phyloP scores from a whole-genome alignment of 2,329 filamentous ascomycete species.

The Ophiostoma fasciatum region DNA sequence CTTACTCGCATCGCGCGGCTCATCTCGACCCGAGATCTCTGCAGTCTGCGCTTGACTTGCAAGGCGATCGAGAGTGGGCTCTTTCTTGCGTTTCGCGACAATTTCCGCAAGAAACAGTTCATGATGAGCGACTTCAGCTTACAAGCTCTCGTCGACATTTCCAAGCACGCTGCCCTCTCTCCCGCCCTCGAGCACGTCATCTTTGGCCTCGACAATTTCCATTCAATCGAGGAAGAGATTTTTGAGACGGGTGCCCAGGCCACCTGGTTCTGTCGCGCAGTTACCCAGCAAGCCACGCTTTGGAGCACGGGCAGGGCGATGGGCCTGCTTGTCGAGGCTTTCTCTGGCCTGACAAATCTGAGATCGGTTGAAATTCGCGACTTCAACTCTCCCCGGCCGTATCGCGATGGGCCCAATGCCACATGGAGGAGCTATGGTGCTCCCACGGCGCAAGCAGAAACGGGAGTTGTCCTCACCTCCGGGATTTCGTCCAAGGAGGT shows the following conservation, averaged over 20 bases:
- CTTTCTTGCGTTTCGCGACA: conserved; percentile 39
- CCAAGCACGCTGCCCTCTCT: conserved; percentile 27
- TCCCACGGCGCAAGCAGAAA: too few species aligned
- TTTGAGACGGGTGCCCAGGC: background rate
- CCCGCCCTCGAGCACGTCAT: conserved; percentile 29
- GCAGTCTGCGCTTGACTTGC: conserved; percentile 38
- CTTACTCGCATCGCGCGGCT: conserved; percentile 37
- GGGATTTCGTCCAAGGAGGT: background rate
- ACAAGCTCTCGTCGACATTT: conserved; percentile 36
- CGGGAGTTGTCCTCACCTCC: too few species aligned
- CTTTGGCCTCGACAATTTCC: conserved; percentile 28
- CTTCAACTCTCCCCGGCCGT: conserved; percentile 33
- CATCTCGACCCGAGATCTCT: conserved; percentile 41
- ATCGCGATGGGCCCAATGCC: conserved; percentile 28
- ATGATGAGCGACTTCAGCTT: conserved; percentile 45
- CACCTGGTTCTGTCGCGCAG: background rate
- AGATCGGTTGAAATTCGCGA: conserved; percentile 44
- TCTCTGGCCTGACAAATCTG: conserved; percentile 38
- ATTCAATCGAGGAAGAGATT: too few species aligned
- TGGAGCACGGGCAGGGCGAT: conserved; percentile 30
- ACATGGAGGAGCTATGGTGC: conserved; percentile 43
- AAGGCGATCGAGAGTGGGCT: conserved; percentile 37
- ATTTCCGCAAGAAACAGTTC: conserved; percentile 52
- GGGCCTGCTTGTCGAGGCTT: conserved; percentile 40
- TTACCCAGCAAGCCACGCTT: conserved; percentile 18